These are phyloP conservation scores for Gnetum montanum DNA, from an alignment of 75 land plant species.

Conservation along the genomic window DNA sequence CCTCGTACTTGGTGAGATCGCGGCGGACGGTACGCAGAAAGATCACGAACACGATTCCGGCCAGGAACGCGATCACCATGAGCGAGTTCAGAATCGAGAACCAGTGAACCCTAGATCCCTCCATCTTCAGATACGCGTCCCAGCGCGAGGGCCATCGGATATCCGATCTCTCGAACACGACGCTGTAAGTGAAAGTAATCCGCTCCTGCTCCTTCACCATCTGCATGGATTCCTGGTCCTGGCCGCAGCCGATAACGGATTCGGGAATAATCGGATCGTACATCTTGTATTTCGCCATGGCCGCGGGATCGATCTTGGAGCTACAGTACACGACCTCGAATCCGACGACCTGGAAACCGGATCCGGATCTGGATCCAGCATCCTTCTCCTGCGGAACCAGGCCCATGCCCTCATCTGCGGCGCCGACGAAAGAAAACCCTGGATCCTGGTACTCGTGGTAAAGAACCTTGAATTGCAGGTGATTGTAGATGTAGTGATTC, in stretches of 20 bases:
- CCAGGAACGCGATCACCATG: constrained; percentile 83
- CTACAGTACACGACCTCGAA: constrained; percentile 74
- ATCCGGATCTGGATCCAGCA: constrained; percentile 30
- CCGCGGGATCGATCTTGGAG: constrained; percentile 23
- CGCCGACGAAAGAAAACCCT: constrained; percentile 31
- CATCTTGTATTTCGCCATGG: constrained; percentile 21
- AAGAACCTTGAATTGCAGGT: constrained; percentile 50
- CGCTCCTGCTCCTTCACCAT: constrained; percentile 28
- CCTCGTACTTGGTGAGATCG: constrained; percentile 84
- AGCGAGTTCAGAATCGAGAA: constrained; percentile 86
- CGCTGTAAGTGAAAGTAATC: constrained; percentile 60
- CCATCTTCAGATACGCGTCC: constrained; percentile 94
- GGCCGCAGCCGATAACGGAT: too few species aligned
- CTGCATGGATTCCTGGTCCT: constrained; percentile 34
- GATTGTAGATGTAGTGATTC: constrained; percentile 49
- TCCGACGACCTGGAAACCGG: constrained; percentile 69
- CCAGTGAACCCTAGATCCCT: constrained; percentile 81
- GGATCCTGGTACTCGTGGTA: constrained; percentile 58
- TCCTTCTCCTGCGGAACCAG: constrained; percentile 20
- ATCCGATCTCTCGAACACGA: constrained; percentile 53
- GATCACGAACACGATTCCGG: constrained; percentile 89
- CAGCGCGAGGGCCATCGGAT: constrained; percentile 87
- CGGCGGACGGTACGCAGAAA: constrained; percentile 73
- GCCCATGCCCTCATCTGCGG: constrained; percentile 51
- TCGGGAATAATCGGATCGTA: constrained; percentile 23